Percentiles rank a stretch among this genome's conserved stretches.
These are phyloP conservation scores for Erodium texanum DNA, from an alignment of 441 rosid species.

Conservation along the genomic window DNA sequence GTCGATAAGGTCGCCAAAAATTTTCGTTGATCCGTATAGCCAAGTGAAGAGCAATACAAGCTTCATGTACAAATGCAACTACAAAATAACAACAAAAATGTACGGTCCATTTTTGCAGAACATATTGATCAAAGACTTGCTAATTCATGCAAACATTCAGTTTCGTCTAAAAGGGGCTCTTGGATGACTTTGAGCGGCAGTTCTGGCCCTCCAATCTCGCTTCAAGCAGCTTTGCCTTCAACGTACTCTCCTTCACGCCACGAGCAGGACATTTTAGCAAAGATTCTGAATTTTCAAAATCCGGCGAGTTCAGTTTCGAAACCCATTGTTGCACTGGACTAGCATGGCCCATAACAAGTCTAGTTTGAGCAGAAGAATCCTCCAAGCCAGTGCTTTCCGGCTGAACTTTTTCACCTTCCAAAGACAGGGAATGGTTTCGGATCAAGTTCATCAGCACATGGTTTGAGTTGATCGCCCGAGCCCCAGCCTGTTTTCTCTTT, in stretches of 20 bases:
- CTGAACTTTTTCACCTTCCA: slow-evolving; percentile 40
- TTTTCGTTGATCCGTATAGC: neutral
- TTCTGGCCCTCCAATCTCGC: slow-evolving; percentile 42
- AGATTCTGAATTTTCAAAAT: slow-evolving; percentile 20
- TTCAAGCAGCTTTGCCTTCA: slow-evolving; percentile 66
- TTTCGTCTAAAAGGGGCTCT: neutral
- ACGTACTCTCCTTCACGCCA: slow-evolving; percentile 50
- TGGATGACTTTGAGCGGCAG: neutral
- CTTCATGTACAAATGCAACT: too few relatives aligned
- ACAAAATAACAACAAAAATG: neutral
- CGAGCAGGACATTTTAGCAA: neutral
- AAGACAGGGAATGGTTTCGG: slow-evolving; percentile 44
- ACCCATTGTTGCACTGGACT: slow-evolving; percentile 82
- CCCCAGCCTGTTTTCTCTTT: slow-evolving; percentile 26
- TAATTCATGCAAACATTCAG: too few relatives aligned
- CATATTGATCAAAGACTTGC: neutral
- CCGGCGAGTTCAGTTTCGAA: slow-evolving; percentile 38
- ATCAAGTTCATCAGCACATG: slow-evolving; percentile 39
- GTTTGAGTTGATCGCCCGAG: slow-evolving; percentile 35
- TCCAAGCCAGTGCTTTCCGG: slow-evolving; percentile 21
- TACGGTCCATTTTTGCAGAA: neutral
- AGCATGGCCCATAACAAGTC: slow-evolving; percentile 37
- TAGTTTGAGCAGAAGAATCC: slow-evolving; percentile 56
- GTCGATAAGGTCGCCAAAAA: too few relatives aligned
- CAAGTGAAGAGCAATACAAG: neutral